Evolutionary conservation across 768 basidiomycete species (phyloP), one percentile per base, ranked within the genome.

Genomic region (Russula abietina): DNA sequence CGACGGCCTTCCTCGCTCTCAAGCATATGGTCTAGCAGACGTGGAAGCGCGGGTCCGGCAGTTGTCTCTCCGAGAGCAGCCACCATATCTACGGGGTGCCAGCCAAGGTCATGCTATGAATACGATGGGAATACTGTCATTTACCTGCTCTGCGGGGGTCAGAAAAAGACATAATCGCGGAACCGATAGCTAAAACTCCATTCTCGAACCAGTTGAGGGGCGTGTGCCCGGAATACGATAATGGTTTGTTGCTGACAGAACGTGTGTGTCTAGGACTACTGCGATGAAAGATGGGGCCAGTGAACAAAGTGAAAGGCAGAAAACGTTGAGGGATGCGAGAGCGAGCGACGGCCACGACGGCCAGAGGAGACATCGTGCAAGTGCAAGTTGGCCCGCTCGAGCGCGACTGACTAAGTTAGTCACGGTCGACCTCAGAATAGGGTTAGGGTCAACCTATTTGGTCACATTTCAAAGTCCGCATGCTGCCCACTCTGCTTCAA

Each of bases 21-120:
- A 2, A 90, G 81, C 89, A 98, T 92, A 39, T 72, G 71, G 66
- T 91, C 87, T 36, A 91, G 85, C 53, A 97, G 76, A 52, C 80
- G 79, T 7, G 90, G 86, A 46, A 98, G 79, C 58, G 86, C 84
- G 0, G 84, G 80, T 2, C 90, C 88, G 7, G 93, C 90, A 0
- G 96, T 94, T 1, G 93, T 93, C 75, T 98, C 97, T 26, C 92
- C 93, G 10, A 98, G 81, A 5, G 92, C 89, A 12, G 97, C 95
- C 46, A 98, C 83, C 88, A 99, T 93, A 73, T 99, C 95, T 98
- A 53, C 26, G 22, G n/a, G 26, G 5, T 12, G 36, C 50, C 28
- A 46, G 52, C 26, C 33, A 12, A 32, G 43, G 43, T 19, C 28
- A 11, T 30, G 17, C 12, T 9, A 24, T 38, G 49, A 36, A 24